phyloP scores from a whole-genome alignment of 805 yeast species.

The Pichia phayaonensis region DNA sequence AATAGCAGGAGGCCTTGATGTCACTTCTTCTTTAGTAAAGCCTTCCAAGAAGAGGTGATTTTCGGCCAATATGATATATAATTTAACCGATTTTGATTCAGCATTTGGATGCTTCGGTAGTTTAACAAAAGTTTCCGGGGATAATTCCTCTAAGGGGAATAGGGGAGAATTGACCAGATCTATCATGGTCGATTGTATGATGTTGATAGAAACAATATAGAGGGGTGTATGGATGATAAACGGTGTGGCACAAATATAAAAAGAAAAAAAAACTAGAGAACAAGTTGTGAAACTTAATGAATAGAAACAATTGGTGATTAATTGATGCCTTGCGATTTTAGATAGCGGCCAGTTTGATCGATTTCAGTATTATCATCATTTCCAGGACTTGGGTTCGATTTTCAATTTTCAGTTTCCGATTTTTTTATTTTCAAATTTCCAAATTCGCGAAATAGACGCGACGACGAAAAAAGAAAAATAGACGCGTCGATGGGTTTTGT shows the following conservation, averaged over 20 bases:
- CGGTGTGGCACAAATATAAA: background rate
- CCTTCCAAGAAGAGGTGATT: conserved; percentile 77
- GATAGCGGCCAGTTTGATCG: background rate
- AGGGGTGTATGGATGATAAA: background rate
- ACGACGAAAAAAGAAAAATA: too few species aligned
- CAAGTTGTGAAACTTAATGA: too few species aligned
- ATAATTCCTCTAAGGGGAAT: conserved; percentile 37
- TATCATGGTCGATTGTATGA: background rate
- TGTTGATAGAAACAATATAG: background rate
- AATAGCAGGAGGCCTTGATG: conserved; percentile 65
- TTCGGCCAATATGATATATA: conserved; percentile 74
- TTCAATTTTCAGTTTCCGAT: background rate
- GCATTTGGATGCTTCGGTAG: conserved; percentile 51
- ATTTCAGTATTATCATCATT: background rate
- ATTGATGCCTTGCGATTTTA: background rate
- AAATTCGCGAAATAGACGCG: too few species aligned
- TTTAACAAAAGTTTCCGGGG: conserved; percentile 35
- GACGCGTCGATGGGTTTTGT: too few species aligned
- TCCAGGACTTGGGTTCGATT: too few species aligned
- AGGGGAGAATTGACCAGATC: conserved; percentile 32
- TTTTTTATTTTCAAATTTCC: too few species aligned
- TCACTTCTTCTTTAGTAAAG: conserved; percentile 56
- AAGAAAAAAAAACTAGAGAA: background rate
- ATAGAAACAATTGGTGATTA: background rate
- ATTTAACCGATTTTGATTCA: conserved; percentile 55